phyloP scores from a whole-genome alignment of 1,284 basidiomycete genomes.

The Malassezia yamatoensis region DNA sequence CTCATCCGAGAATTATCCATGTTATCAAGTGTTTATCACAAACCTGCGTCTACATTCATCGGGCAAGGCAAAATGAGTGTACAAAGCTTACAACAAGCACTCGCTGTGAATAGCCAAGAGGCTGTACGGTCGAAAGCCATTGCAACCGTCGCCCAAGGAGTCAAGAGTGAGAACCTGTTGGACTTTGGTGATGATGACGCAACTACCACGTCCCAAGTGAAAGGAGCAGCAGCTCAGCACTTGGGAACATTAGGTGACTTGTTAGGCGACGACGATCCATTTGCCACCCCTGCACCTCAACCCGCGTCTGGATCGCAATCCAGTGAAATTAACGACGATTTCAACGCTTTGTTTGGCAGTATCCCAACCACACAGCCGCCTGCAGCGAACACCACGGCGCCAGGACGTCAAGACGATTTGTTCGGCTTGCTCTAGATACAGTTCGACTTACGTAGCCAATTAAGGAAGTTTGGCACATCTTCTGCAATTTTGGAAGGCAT shows the following conservation, averaged over 20 bases:
- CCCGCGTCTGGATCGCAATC: background rate
- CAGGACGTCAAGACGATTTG: slow-evolving; percentile 7
- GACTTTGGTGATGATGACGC: slow-evolving; percentile 41
- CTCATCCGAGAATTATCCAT: slow-evolving; percentile 59
- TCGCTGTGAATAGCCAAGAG: slow-evolving; percentile 22
- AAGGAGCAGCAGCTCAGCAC: slow-evolving; percentile 12
- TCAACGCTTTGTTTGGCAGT: slow-evolving; percentile 11
- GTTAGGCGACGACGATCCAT: slow-evolving; percentile 16
- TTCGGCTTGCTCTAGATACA: slow-evolving; percentile 6
- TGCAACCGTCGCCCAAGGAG: slow-evolving; percentile 51
- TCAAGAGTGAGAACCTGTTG: slow-evolving; percentile 42
- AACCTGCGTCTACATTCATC: slow-evolving; percentile 59
- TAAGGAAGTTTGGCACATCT: slow-evolving; percentile 36
- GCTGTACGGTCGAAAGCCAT: slow-evolving; percentile 40
- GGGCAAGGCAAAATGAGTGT: slow-evolving; percentile 47
- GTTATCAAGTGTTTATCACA: slow-evolving; percentile 87
- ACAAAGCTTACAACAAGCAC: slow-evolving; percentile 19
- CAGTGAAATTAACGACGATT: background rate
- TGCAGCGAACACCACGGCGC: background rate
- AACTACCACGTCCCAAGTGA: background rate
- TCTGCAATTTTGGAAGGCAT: slow-evolving; percentile 35
- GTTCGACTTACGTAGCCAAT: slow-evolving; percentile 19
- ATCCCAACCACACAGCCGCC: background rate
- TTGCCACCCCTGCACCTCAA: slow-evolving; percentile 8
- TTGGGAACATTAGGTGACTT: slow-evolving; percentile 17